Conservation (phyloP, 129 eudicot genomes). For the Cynara cardunculus region DNA sequence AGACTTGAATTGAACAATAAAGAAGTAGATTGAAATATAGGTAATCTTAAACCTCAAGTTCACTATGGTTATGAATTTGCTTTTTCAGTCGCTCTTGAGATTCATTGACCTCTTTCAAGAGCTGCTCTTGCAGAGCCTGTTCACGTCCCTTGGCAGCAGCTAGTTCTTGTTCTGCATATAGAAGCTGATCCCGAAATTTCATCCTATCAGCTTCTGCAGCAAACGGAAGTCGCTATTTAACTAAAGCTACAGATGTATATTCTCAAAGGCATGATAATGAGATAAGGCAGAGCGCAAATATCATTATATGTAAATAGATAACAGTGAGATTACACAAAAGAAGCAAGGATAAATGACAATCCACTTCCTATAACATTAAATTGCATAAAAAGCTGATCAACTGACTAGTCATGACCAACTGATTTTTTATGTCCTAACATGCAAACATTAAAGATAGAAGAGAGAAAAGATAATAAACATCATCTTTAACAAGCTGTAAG, state of each 20-base stretch:
- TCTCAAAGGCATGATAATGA: constrained; percentile 1
- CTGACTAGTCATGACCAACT: neutral
- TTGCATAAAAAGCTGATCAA: neutral
- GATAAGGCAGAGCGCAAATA: neutral
- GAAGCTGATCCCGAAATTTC: constrained; percentile 64
- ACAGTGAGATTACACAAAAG: constrained; percentile 1
- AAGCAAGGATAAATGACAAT: neutral
- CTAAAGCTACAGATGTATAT: constrained; percentile 18
- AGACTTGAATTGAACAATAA: neutral
- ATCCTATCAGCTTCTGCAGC: constrained; percentile 71
- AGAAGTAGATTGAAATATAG: neutral
- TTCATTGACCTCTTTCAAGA: constrained; percentile 67
- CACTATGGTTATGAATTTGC: constrained; percentile 59
- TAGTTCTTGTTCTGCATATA: constrained; percentile 82
- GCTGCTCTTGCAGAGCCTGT: constrained; percentile 79
- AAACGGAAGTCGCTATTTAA: constrained; percentile 11
- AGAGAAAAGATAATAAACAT: constrained; percentile 8
- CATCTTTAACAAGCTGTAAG: constrained; percentile 3
- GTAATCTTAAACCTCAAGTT: constrained; percentile 59
- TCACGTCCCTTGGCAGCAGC: constrained; percentile 96
- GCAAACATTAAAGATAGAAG: neutral
- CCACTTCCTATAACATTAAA: neutral
- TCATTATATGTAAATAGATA: neutral
- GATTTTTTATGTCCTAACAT: neutral
- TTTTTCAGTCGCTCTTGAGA: constrained; percentile 74